These are phyloP conservation scores for Ilyonectria sp. DNA, from an alignment of 2,329 filamentous ascomycete species.

Conservation along the genomic window DNA sequence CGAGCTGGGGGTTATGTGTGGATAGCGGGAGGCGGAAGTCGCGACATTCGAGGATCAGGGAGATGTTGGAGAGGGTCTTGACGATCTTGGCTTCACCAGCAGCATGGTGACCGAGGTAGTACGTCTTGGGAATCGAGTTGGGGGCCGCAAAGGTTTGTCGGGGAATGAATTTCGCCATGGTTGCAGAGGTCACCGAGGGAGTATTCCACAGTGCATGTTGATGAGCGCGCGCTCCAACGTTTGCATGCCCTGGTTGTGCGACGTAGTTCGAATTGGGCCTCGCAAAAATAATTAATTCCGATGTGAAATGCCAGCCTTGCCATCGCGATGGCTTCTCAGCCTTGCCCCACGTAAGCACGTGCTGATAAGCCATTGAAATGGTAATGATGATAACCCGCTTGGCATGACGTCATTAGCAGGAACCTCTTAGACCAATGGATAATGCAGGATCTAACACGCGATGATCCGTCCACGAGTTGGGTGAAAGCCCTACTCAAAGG, in stretches of 20 bases:
- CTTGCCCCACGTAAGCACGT: conserved; percentile 43
- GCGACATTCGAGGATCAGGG: conserved; percentile 93
- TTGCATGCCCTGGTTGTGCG: background rate
- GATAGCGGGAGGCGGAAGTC: conserved; percentile 93
- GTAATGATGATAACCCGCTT: background rate
- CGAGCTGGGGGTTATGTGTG: conserved; percentile 91
- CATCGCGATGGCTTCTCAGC: conserved; percentile 30
- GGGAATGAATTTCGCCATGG: conserved; percentile 74
- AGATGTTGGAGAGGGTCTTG: conserved; percentile 85
- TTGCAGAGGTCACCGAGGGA: conserved; percentile 7
- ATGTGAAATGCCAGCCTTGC: conserved; percentile 39
- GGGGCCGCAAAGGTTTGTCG: conserved; percentile 81
- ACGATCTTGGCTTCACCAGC: conserved; percentile 83
- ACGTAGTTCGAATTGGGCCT: conserved; percentile 7
- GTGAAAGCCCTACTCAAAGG: background rate
- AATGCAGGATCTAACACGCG: conserved; percentile 36
- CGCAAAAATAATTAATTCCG: conserved; percentile 23
- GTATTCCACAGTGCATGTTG: conserved; percentile 13
- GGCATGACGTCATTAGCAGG: conserved; percentile 39
- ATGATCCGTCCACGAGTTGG: conserved; percentile 16
- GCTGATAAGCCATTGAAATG: conserved; percentile 32
- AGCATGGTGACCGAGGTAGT: conserved; percentile 94
- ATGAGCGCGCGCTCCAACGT: background rate
- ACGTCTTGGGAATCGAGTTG: conserved; percentile 84
- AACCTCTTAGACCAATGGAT: conserved; percentile 43